phyloP scores from a whole-genome alignment of 2,329 filamentous ascomycete species.

The Myriosclerotinia scirpicola region DNA sequence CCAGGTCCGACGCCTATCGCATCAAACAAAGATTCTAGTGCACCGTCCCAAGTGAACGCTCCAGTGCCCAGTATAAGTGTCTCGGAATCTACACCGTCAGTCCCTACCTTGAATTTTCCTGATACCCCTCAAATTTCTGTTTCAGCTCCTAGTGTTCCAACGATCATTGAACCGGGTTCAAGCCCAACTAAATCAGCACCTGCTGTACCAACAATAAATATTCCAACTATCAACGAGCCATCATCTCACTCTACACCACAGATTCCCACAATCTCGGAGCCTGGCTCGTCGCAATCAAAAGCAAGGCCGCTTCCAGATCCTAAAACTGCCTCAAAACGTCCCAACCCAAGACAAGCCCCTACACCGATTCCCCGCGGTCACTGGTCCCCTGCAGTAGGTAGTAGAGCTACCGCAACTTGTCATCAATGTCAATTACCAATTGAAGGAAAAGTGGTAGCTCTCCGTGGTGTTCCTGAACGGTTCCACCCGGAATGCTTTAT shows the following conservation, averaged over 20 bases:
- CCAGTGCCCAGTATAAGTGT: slow-evolving; percentile 39
- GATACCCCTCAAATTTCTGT: slow-evolving; percentile 36
- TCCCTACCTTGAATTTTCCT: slow-evolving; percentile 40
- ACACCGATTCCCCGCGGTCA: slow-evolving; percentile 44
- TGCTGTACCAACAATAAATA: slow-evolving; percentile 34
- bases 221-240: slow-evolving; percentile 35
- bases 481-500: slow-evolving; percentile 94
- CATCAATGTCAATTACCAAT: slow-evolving; percentile 83
- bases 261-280: slow-evolving; percentile 35
- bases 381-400: slow-evolving; percentile 57
- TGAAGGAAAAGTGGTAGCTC: slow-evolving; percentile 83
- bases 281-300: slow-evolving; percentile 40
- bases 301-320: slow-evolving; percentile 45
- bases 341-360: slow-evolving; percentile 41
- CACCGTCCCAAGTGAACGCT: slow-evolving; percentile 48
- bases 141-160: slow-evolving; percentile 33
- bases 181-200: slow-evolving; percentile 32
- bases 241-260: slow-evolving; percentile 27
- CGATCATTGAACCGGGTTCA: slow-evolving; percentile 41
- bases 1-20: slow-evolving; percentile 36
- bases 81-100: slow-evolving; percentile 32
- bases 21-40: slow-evolving; percentile 44
- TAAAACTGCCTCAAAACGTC: slow-evolving; percentile 33
- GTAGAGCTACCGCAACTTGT: slow-evolving; percentile 69
- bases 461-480: slow-evolving; percentile 68